Base-by-base conservation (phyloP, 768 basidiomycete genomes). In the Tulasnella sp. region DNA sequence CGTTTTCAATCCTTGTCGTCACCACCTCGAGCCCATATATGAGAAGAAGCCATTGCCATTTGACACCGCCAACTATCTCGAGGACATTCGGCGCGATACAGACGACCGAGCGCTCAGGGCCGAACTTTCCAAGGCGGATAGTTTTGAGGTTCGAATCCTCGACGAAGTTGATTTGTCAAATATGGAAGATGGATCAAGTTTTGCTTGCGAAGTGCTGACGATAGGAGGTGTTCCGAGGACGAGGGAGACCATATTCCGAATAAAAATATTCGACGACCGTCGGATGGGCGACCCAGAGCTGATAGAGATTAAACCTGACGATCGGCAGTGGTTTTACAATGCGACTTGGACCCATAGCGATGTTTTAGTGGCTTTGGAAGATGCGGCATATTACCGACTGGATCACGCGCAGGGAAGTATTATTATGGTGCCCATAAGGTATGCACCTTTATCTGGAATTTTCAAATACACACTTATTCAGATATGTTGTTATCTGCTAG, bases 381-480 rank as follows among this genome's bases (percentile, higher is more conserved):
- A 64, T 8, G 60, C 60, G n/a, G n/a, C n/a, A 0, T 64, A 64
- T 34, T 28, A 8, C 28, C 60, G 60, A 18, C 12, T 64, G 60
- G 31, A 34, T 34, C 60, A 64, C n/a, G 60, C 60, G 11, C 60
- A 64, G 60, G 60, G 60, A 1, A 64, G 60, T 18, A 28, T 34
- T 64, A 64, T n/a, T 64, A 64, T 34, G 60, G 60, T 64, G 16
- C 60, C 16, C 60, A 64, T n/a, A 14, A 64, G 60, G 60, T 64
- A n/a, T n/a, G n/a, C n/a, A n/a, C n/a, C n/a, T n/a, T n/a, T n/a
- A n/a, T n/a, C n/a, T n/a, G n/a, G n/a, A n/a, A n/a, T n/a, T n/a
- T n/a, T n/a, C n/a, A n/a, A n/a, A n/a, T n/a, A n/a, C n/a, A n/a
- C n/a, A n/a, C n/a, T n/a, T n/a, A n/a, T n/a, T n/a, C n/a, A n/a